Base-by-base conservation (phyloP, 2,329 filamentous ascomycete genomes). In the Teratosphaeria nubilosa region DNA sequence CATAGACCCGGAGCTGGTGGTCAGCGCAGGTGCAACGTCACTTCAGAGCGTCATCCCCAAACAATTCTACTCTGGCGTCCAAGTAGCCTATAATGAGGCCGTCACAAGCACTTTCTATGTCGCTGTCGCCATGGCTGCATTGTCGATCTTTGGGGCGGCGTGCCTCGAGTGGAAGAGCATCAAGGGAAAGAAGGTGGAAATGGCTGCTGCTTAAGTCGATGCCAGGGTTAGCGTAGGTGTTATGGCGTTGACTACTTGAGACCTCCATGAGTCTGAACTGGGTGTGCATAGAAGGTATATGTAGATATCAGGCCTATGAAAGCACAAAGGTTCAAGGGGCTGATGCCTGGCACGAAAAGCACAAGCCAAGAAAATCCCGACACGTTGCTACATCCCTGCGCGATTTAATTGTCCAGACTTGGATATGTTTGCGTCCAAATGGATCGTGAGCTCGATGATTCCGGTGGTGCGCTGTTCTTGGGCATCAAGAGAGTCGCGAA, bases 151-250 rank as follows among this genome's bases (percentile, higher is more conserved):
- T 7, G 85, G 82, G 0, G 76, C 79, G 0, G 64, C 77, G 0
- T 72, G 75, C 6, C 79, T 88, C 63, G 81, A 88, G 73, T 88
- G 84, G 84, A 80, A 77, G 69, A 84, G 76, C 62, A 83, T 88
- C 66, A 88, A 87, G 76, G 69, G 69, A 25, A 71, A 70, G 65
- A 73, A 76, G 63, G 72, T 77, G 54, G 69, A 73, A 63, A 68
- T 70, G 68, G 64, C 62, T 25, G 67, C 65, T 48, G 70, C 67
- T 11, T 70, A 27, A 62, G 55, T 25, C 31, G 20, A 16, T 41
- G 13, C 9, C 20, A 48, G n/a, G 9, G n/a, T n/a, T 22, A 48
- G 41, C 41, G 11, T 6, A 48, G 41, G 41, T n/a, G 41, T 48
- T 22, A 16, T 16, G 41, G 41, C n/a, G 20, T 48, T 16, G 16